Conservation (phyloP, 1,139 yeast genomes). For the Arxiozyma telluris region DNA sequence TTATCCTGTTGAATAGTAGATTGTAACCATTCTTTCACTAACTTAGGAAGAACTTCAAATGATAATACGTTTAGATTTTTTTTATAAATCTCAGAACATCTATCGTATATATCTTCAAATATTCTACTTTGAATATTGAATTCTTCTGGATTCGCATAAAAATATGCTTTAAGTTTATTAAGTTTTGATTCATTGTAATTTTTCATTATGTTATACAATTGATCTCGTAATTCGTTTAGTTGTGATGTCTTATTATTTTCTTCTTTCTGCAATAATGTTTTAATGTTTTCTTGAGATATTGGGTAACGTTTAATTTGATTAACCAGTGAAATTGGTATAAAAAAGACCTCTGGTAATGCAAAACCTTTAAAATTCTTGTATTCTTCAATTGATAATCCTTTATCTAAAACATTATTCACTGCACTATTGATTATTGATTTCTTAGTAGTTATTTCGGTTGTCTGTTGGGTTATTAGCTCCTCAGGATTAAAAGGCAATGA, state of each 20-base stretch:
- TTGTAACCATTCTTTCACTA: not conserved
- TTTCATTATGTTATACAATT: not conserved
- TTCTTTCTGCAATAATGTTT: not conserved
- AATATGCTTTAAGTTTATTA: not conserved
- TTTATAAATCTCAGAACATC: not conserved
- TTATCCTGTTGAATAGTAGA: not conserved
- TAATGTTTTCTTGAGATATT: not conserved
- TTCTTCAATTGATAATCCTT: not conserved
- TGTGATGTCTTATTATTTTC: not conserved
- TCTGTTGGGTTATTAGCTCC: not conserved
- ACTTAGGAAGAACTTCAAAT: not conserved
- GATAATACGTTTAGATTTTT: not conserved
- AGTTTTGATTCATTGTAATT: not conserved
- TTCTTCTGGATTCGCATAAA: not conserved
- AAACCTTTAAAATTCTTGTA: slow-evolving; percentile 1
- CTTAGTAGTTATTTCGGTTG: not conserved
- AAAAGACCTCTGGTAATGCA: not conserved
- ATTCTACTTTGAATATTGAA: not conserved
- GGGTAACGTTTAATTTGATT: not conserved
- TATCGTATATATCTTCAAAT: not conserved
- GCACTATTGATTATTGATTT: not conserved
- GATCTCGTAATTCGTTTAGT: not conserved
- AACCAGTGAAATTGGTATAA: not conserved
- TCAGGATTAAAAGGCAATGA: not conserved
- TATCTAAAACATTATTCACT: not conserved